Percentiles rank a stretch among this genome's conserved stretches.
Conservation (phyloP, 768 basidiomycete genomes). For the Mycena venus region DNA sequence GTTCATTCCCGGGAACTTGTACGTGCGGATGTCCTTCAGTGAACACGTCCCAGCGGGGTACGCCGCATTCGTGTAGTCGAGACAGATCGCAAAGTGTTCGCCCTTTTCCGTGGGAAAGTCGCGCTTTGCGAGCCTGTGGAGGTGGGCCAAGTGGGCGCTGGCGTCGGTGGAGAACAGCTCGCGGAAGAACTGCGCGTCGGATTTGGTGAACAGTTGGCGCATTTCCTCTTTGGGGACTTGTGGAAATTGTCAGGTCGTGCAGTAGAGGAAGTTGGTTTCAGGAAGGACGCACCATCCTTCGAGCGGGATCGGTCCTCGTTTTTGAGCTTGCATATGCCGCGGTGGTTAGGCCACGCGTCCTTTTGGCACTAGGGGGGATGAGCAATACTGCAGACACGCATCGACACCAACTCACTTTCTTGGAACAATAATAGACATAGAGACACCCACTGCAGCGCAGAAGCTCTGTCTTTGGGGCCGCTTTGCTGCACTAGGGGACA, state of each 20-base stretch:
- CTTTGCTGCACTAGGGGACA: not conserved
- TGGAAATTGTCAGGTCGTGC: not conserved
- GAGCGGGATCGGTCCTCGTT: not conserved
- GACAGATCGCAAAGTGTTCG: conserved; percentile 19
- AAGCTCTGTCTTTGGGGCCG: not conserved
- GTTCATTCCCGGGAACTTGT: conserved; percentile 21
- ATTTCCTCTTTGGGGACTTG: not conserved
- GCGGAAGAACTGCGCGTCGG: conserved; percentile 14
- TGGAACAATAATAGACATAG: conserved; percentile 26
- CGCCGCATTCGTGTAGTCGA: conserved; percentile 25
- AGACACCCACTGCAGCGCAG: conserved; percentile 21
- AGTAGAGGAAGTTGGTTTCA: not conserved
- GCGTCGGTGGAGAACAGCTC: conserved; percentile 17
- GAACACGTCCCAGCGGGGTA: conserved; percentile 28
- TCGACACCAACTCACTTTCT: too few species aligned
- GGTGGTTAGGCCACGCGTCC: conserved; percentile 23
- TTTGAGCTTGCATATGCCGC: conserved; percentile 13
- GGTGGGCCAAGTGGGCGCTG: conserved; percentile 5
- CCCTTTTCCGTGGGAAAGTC: conserved; percentile 6
- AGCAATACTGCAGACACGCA: too few species aligned
- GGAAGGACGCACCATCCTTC: not conserved
- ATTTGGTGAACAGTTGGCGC: not conserved
- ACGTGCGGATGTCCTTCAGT: conserved; percentile 29
- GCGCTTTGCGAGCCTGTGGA: conserved; percentile 16
- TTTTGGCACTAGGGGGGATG: too few species aligned